Evolutionary conservation across 1,284 basidiomycete species (phyloP).

Genomic region (Cryptococcus sp.): DNA sequence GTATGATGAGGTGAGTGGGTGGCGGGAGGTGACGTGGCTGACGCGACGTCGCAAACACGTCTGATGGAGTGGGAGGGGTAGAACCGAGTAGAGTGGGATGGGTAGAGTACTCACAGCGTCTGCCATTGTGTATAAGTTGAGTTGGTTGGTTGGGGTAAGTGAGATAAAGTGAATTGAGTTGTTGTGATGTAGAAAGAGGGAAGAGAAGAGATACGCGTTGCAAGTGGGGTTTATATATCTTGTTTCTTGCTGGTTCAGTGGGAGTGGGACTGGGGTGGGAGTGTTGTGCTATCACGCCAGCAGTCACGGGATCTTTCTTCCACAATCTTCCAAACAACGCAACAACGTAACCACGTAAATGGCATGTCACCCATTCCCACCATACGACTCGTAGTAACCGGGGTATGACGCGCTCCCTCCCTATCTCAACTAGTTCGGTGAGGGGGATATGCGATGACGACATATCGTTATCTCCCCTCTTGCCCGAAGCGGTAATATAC

Average conservation of each 20-base stretch:
- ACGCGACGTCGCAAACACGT: neutral
- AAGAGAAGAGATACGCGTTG: slow-evolving; percentile 3
- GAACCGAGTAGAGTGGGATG: neutral
- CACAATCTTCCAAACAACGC: neutral
- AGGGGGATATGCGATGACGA: too few species aligned
- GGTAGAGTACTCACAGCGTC: slow-evolving; percentile 24
- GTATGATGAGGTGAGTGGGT: neutral
- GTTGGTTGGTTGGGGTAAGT: slow-evolving; percentile 6
- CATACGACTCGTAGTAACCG: too few species aligned
- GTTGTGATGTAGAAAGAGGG: slow-evolving; percentile 10
- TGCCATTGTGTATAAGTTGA: slow-evolving; percentile 28
- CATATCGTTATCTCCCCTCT: too few species aligned
- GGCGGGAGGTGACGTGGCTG: neutral
- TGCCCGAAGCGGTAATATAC: too few species aligned
- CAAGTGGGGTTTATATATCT: slow-evolving; percentile 19
- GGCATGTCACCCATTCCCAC: too few species aligned
- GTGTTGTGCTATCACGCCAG: slow-evolving; percentile 1
- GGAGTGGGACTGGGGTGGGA: neutral
- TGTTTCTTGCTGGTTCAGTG: neutral
- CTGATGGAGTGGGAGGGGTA: neutral
- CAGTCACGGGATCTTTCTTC: slow-evolving; percentile 1
- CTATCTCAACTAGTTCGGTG: too few species aligned
- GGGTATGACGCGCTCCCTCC: too few species aligned
- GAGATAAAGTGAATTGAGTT: slow-evolving; percentile 1
- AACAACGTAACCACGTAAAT: too few species aligned